Percentiles rank a stretch among this genome's conserved stretches.
Conservation (phyloP, 768 basidiomycete genomes). For the Psilocybe sp. region DNA sequence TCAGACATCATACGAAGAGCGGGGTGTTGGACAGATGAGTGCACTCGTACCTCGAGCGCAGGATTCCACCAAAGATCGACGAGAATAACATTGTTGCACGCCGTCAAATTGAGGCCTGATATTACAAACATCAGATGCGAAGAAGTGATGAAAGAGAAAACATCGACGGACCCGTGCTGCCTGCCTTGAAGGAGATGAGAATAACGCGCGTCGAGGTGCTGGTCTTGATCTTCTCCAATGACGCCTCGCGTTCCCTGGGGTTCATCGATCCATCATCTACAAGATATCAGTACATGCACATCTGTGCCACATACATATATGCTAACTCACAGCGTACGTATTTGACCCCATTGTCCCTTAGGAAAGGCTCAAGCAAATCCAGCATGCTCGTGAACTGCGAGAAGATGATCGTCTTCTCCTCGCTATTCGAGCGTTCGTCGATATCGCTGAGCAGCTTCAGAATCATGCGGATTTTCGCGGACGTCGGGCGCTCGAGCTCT, state of each 20-base stretch:
- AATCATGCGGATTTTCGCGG: constrained; percentile 86
- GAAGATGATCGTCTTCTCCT: constrained; percentile 95
- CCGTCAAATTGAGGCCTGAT: constrained; percentile 82
- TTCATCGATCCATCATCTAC: constrained; percentile 89
- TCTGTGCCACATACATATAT: constrained; percentile 1
- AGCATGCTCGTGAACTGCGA: constrained; percentile 91
- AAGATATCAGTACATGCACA: neutral
- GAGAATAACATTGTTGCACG: constrained; percentile 92
- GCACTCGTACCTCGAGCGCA: constrained; percentile 65
- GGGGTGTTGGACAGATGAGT: neutral
- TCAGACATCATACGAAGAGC: neutral
- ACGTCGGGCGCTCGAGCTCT: constrained; percentile 59
- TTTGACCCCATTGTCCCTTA: constrained; percentile 61
- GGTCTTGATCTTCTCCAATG: constrained; percentile 69
- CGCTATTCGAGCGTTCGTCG: constrained; percentile 48
- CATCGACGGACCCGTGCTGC: constrained; percentile 70
- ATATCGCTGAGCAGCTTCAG: constrained; percentile 69
- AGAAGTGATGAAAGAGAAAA: constrained; percentile 4
- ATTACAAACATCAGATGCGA: constrained; percentile 3
- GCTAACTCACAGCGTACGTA: constrained; percentile 80
- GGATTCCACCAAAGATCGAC: constrained; percentile 97
- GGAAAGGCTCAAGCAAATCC: constrained; percentile 82
- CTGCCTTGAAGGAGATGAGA: constrained; percentile 95
- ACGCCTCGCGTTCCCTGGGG: constrained; percentile 69
- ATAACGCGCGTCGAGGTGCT: constrained; percentile 66